Conservation (phyloP, 73 alveolate species). For the Tetrahymena borealis region DNA sequence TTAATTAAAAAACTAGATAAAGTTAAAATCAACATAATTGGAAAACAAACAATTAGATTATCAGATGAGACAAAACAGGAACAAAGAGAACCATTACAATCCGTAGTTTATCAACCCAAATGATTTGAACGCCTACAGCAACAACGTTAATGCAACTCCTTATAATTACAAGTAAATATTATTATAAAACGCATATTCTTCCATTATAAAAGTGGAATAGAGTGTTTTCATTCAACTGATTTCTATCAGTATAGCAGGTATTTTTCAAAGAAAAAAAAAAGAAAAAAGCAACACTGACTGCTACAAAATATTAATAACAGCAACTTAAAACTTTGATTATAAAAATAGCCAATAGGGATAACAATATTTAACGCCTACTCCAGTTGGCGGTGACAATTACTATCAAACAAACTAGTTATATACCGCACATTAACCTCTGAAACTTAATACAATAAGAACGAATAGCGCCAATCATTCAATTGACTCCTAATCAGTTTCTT, state of each 20-base stretch:
- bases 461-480: neutral
- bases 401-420: neutral
- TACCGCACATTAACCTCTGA: neutral
- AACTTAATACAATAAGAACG: neutral
- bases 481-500: neutral
- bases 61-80: neutral
- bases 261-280: no score
- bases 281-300: no score
- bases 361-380: neutral
- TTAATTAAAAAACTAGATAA: neutral
- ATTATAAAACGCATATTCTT: no score
- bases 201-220: no score
- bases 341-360: neutral
- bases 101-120: neutral
- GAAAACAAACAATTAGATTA: neutral
- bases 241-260: no score
- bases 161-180: no score
- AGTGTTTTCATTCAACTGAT: no score
- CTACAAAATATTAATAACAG: no score
- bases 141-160: neutral
- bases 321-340: neutral
- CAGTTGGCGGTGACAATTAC: neutral
- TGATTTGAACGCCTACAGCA: neutral
- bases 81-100: neutral
- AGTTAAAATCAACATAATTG: neutral